These are phyloP conservation scores for Termitomyces titanicus DNA, from an alignment of 768 basidiomycete genomes.

Conservation along the genomic window DNA sequence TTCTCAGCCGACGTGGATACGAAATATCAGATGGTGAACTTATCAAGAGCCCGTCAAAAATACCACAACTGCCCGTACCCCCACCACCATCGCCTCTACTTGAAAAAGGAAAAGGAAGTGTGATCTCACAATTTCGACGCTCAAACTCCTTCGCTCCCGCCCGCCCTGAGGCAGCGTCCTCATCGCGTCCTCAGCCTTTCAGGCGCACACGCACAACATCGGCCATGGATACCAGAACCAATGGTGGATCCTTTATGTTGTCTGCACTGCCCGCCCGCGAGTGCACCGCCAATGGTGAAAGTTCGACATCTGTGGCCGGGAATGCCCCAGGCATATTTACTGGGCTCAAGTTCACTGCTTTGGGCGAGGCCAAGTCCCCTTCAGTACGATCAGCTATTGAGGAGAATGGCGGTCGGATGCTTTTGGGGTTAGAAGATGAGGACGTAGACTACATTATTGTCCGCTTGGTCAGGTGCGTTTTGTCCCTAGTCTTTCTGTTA, in stretches of 20 bases:
- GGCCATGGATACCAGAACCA: slow-evolving; percentile 5
- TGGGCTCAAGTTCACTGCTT: slow-evolving; percentile 52
- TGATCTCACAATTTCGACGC: slow-evolving; percentile 61
- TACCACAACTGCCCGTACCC: slow-evolving; percentile 13
- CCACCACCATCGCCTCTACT: slow-evolving; percentile 14
- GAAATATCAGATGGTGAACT: slow-evolving; percentile 56
- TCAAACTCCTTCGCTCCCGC: slow-evolving; percentile 61
- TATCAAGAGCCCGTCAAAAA: slow-evolving; percentile 57
- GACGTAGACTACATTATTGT: slow-evolving; percentile 67
- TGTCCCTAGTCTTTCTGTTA: not conserved
- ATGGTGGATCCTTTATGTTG: slow-evolving; percentile 12
- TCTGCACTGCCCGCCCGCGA: slow-evolving; percentile 4
- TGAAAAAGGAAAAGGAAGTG: slow-evolving; percentile 26
- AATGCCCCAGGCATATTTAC: slow-evolving; percentile 40
- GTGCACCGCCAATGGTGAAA: slow-evolving; percentile 17
- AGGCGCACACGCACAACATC: slow-evolving; percentile 34
- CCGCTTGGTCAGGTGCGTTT: slow-evolving; percentile 63
- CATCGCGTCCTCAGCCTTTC: slow-evolving; percentile 39
- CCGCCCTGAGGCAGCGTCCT: slow-evolving; percentile 14
- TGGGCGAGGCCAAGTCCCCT: slow-evolving; percentile 63
- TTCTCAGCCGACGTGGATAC: slow-evolving; percentile 67
- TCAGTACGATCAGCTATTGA: slow-evolving; percentile 61
- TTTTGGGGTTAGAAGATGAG: slow-evolving; percentile 39
- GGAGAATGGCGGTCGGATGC: slow-evolving; percentile 50
- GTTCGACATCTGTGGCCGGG: slow-evolving; percentile 13